Evolutionary conservation across 164 flowering plant genomes (phyloP), one percentile per base, ranked within the genome.

Genomic region (Euptelea pleiosperma): DNA sequence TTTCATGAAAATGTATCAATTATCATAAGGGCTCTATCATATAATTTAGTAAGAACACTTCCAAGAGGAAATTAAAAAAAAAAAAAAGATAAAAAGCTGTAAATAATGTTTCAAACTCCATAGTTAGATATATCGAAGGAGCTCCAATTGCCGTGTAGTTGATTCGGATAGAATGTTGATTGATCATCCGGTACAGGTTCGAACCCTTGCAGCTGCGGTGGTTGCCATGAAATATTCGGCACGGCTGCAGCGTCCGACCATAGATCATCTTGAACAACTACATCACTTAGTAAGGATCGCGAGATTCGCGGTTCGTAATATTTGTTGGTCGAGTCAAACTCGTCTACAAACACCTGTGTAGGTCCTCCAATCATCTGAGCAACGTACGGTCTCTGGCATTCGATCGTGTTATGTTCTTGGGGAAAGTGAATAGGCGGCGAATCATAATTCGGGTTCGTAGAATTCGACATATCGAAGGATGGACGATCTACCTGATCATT

Each of bases 61-160:
- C n/a, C n/a, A n/a, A n/a, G n/a, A n/a, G n/a, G n/a, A n/a, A n/a
- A n/a, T n/a, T n/a, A n/a, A n/a, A n/a, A n/a, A n/a, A n/a, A n/a
- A n/a, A n/a, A n/a, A n/a, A n/a, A n/a, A n/a, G n/a, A n/a, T n/a
- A n/a, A n/a, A n/a, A n/a, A n/a, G n/a, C n/a, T n/a, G n/a, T n/a
- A n/a, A n/a, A n/a, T n/a, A n/a, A n/a, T n/a, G n/a, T n/a, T n/a
- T n/a, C n/a, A 65, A 62, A 42, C 11, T 31, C 61, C 74, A 18
- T 46, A 67, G 6, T 51, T 55, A 2, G 77, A 52, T 8, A 68
- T 65, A 70, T 82, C 80, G 14, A 75, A 75, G 6, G 74, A 64
- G 46, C 60, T 53, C 80, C 80, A 79, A 52, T 49, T 64, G 33
- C 75, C 70, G 16, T 44, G 47, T 2, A 58, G 29, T 26, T 49